Base-by-base conservation (phyloP, 495 filamentous ascomycete species). In the Daldinia vernicosa region DNA sequence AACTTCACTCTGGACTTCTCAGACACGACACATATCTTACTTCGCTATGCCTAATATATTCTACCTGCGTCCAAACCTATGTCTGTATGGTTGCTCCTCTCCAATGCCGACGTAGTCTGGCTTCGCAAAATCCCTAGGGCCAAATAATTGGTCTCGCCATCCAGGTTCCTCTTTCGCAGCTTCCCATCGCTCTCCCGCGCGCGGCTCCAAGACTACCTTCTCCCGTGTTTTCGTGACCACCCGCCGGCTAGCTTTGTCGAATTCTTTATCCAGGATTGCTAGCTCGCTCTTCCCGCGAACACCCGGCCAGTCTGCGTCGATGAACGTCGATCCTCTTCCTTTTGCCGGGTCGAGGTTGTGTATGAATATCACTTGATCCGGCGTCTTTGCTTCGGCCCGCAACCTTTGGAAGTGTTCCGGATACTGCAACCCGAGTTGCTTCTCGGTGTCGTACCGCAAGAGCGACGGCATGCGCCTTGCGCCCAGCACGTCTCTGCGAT, bases 401-500 rank as follows among this genome's bases (percentile, higher is more conserved):
- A 76, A 35, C 7, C 17, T 26, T 14, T 65, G 53, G 24, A 76
- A 63, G 19, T 67, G 28, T 4, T 66, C 12, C 6, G 74, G 74
- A 8, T 37, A 53, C 2, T 60, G 4, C 6, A 74, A 12, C 0
- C 22, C 17, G 17, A 77, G 6, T 1, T 2, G 14, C 47, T 35
- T 65, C 17, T 58, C 57, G 7, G 47, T 52, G 27, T 68, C 63
- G 57, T 67, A 78, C 35, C 77, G 72, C 59, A 76, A 69, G 26
- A 77, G 79, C 1, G 77, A 78, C 15, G 84, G 84, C 43, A 88
- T 60, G 15, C 79, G 72, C 37, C 65, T 61, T 6, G 80, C 56
- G 26, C 84, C 83, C 17, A 87, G 63, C 32, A 84, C 78, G 61
- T 86, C 84, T 60, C 77, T 72, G 9, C 83, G 71, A 51, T 80